These are phyloP conservation scores for Coemansia asiatica DNA, from an alignment of 192 early-diverging fungal species.

Conservation along the genomic window DNA sequence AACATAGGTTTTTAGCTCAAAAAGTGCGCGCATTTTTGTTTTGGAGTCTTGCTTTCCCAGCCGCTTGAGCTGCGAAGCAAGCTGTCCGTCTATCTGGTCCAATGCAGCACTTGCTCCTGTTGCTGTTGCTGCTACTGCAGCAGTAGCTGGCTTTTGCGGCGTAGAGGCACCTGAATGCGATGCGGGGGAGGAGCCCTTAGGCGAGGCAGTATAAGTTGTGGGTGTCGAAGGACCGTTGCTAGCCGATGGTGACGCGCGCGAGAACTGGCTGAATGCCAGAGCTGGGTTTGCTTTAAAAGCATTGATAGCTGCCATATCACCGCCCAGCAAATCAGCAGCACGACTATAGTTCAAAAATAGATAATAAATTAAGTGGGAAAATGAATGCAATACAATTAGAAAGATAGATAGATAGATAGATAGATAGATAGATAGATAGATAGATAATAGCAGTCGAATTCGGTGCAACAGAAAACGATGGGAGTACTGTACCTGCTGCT, in stretches of 20 bases:
- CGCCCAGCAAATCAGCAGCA: slow-evolving; percentile 44
- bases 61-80: slow-evolving; percentile 78
- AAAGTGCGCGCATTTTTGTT: slow-evolving; percentile 84
- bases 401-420: too few relatives aligned
- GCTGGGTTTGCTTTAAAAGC: slow-evolving; percentile 58
- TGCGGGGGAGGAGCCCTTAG: slow-evolving; percentile 9
- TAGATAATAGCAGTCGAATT: too few relatives aligned
- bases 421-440: too few relatives aligned
- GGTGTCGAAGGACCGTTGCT: neutral
- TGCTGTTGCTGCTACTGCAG: slow-evolving; percentile 7
- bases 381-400: too few relatives aligned
- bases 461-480: too few relatives aligned
- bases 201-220: slow-evolving; percentile 17
- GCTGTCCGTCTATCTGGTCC: slow-evolving; percentile 59
- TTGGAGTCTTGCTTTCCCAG: slow-evolving; percentile 83
- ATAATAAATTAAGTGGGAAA: neutral
- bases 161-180: slow-evolving; percentile 14
- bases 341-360: slow-evolving; percentile 20
- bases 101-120: slow-evolving; percentile 23
- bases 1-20: slow-evolving; percentile 71
- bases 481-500: slow-evolving; percentile 75
- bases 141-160: slow-evolving; percentile 1
- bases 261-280: slow-evolving; percentile 68
- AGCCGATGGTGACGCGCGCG: slow-evolving; percentile 33
- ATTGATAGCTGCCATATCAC: slow-evolving; percentile 37